Evolutionary conservation across 495 filamentous ascomycete species (phyloP), one percentile per base, ranked within the genome.

Genomic region (Penicillium angulare): DNA sequence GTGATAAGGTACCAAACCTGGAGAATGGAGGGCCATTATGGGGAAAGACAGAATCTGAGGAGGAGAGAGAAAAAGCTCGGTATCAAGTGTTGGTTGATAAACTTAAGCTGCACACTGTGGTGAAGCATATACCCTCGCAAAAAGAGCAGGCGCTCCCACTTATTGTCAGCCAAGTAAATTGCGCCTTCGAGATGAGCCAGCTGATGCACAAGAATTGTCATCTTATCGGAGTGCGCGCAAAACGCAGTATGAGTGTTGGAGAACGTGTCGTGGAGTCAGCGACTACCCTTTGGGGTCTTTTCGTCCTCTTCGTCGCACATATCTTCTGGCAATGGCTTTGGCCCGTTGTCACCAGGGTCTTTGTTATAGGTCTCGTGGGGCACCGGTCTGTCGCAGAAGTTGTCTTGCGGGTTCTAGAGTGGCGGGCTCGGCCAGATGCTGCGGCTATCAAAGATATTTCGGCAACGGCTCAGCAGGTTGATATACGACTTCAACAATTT

Each of bases 401-500:
- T 15, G 75, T 97, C 10, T 67, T 99, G 16, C 79, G 79, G 21
- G 63, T 97, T 26, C 74, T 97, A 35, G 93, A 97, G 63, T 97
- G 90, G 90, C 83, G 95, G 43, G 79, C 86, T 32, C 80, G 83
- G 31, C 88, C 90, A 3, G 83, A 87, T 50, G 85, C 86, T 41
- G 86, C 89, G 27, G 93, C 95, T 13, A 67, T 97, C 48, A 97
- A 97, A 59, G 93, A 99, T 66, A 84, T 97, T 12, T 96, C 91
- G 29, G 93, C 93, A 10, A 97, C 92, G 2, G 95, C 93, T n/a
- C 93, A 97, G 64, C 93, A 99, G 65, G 86, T 97, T 27, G 93
- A 99, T 69, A 97, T 99, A 57, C 88, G 93, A 3, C 79, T 99
- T 15, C 92, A 97, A 64, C 93, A 99, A 61, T 97, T 97, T 67